Evolutionary conservation across 257 asterid species (phyloP).

Genomic region (Przewalskia tangutica): DNA sequence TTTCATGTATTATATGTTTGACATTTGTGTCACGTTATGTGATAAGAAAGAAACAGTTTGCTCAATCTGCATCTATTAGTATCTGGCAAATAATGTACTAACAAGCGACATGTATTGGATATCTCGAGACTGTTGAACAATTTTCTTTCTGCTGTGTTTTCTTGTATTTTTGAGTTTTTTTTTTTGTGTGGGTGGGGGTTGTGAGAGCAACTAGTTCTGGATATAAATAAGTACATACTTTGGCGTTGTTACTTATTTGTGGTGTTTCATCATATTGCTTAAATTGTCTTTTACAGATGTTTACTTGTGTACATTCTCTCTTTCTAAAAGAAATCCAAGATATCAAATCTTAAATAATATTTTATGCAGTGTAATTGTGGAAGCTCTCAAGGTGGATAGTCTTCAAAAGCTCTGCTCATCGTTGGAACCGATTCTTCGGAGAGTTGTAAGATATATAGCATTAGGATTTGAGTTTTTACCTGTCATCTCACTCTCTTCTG

Average conservation of each 20-base stretch:
- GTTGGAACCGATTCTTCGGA: conserved; percentile 86
- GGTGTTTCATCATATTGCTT: neutral
- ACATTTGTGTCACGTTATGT: neutral
- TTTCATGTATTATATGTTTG: neutral
- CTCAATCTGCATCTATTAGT: neutral
- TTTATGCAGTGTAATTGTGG: conserved; percentile 84
- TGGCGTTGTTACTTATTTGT: neutral
- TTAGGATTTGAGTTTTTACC: neutral
- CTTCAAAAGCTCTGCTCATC: conserved; percentile 97
- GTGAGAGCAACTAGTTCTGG: neutral
- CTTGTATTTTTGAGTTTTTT: neutral
- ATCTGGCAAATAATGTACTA: neutral
- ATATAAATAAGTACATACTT: neutral
- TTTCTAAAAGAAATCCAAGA: neutral
- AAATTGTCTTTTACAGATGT: neutral
- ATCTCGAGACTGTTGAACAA: neutral
- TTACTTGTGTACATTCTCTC: neutral
- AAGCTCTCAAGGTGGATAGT: conserved; percentile 90
- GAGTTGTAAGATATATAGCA: conserved; percentile 63
- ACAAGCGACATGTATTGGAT: neutral
- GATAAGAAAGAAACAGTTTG: neutral
- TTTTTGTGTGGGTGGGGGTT: neutral
- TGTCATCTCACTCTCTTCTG: neutral
- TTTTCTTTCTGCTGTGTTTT: neutral
- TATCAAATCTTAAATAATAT: neutral